Evolutionary conservation across 805 yeast species (phyloP).

Genomic region (Yueomyces sinensis): DNA sequence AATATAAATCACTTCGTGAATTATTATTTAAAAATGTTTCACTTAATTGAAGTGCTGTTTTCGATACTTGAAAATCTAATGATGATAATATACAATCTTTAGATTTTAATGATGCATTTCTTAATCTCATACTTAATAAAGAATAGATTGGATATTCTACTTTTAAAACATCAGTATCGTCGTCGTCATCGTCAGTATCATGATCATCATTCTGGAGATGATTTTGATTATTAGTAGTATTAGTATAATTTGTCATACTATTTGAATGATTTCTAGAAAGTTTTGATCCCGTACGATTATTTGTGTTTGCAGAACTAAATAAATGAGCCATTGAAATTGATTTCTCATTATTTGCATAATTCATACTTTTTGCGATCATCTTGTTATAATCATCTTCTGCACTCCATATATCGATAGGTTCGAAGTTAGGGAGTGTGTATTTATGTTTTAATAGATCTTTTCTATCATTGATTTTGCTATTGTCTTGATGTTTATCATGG

Average conservation of each 20-base stretch:
- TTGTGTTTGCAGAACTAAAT: not conserved
- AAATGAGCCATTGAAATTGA: not conserved
- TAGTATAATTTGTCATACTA: not conserved
- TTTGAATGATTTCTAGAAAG: no score
- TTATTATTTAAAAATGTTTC: conserved; percentile 2
- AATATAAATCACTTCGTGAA: no score
- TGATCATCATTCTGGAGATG: not conserved
- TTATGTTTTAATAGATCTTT: not conserved
- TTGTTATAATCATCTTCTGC: not conserved
- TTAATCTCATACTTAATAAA: conserved; percentile 19
- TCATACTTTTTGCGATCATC: not conserved
- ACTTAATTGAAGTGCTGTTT: conserved; percentile 11
- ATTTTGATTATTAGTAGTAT: not conserved
- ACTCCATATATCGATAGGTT: conserved; percentile 13
- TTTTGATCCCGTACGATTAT: not conserved
- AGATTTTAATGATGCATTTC: conserved; percentile 13
- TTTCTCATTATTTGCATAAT: not conserved
- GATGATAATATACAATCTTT: conserved; percentile 18
- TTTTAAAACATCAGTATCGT: not conserved
- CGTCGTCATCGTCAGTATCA: no score
- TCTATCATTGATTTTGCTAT: not conserved
- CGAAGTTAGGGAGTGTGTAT: conserved; percentile 12
- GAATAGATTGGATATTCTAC: conserved; percentile 21
- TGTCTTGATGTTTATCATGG: not conserved
- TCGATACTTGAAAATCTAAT: conserved; percentile 22